Base-by-base conservation (phyloP, 139 green algal genomes). In the Chlamydomonas eustigma region DNA sequence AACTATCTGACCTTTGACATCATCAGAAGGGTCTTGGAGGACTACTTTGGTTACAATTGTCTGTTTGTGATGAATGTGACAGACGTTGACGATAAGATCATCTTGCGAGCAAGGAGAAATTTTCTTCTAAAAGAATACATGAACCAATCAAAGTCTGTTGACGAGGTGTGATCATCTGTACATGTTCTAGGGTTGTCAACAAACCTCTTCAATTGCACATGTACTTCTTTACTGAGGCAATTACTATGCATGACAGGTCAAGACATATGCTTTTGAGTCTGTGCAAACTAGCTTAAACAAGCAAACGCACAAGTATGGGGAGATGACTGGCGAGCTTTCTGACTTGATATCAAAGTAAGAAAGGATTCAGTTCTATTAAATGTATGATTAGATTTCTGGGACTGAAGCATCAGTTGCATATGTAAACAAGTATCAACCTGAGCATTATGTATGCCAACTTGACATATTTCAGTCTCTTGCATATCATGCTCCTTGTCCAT, bases 31-130 rank as follows among this genome's bases (percentile, higher is more conserved):
- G 88, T 99, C 0, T 88, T 98, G 71, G 93, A 98, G 76, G 95
- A 98, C 80, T 98, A 98, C 79, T 98, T 98, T 51, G 89, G 91
- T 0, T 98, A 97, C 86, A 89, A 94, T 63, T 77, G 93, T 25
- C 81, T 91, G 34, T 97, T 92, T 69, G 89, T 97, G 28, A 98
- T 98, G 96, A 99, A 99, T 82, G 91, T 99, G n/a, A 99, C 96
- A 1, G 96, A 99, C 78, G 93, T 99, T 39, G 96, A 99, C 76
- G 96, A 99, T 86, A 99, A 99, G 84, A 99, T 99, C 85, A 98
- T 99, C 37, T 74, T 93, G 2, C 78, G 94, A 1, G 96, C 96
- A 4, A 84, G 95, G 2, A 79, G 90, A 1, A 97, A 97, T 73
- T 80, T 97, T 78, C 82, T 99, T 72, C 83, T 98, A 64, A 39